Percentiles rank a stretch among this genome's conserved stretches.
Conservation (phyloP, 345 rosid species). For the Eucalyptus polybractea region DNA sequence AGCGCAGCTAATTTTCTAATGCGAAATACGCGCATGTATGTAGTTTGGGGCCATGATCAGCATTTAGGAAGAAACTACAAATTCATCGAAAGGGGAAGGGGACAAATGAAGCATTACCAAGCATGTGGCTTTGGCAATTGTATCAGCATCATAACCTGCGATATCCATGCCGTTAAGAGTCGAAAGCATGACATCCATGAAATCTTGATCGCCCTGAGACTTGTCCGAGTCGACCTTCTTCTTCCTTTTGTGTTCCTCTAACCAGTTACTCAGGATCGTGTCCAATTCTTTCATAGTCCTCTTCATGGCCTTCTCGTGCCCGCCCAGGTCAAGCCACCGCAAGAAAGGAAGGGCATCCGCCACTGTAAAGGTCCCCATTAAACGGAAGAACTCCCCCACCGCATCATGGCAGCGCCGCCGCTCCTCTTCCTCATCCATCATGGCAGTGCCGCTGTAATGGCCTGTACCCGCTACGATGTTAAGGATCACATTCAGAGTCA, state of each 20-base stretch:
- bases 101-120: neutral
- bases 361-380: neutral
- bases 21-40: neutral
- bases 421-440: neutral
- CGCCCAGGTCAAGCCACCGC: conserved; percentile 13
- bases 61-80: neutral
- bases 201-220: neutral
- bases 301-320: conserved; percentile 9
- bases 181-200: conserved; percentile 2
- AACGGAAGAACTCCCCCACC: neutral
- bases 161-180: neutral
- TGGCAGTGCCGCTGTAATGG: neutral
- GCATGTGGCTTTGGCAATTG: neutral
- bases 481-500: conserved; percentile 6
- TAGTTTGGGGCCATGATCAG: neutral
- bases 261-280: neutral
- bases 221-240: neutral
- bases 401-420: neutral
- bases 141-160: neutral
- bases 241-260: conserved; percentile 4
- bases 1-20: neutral
- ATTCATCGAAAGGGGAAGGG: neutral
- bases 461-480: conserved; percentile 19
- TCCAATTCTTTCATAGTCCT: conserved; percentile 1
- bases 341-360: conserved; percentile 11